Base-by-base conservation (phyloP, 768 basidiomycete species). In the Suillus subaureus region DNA sequence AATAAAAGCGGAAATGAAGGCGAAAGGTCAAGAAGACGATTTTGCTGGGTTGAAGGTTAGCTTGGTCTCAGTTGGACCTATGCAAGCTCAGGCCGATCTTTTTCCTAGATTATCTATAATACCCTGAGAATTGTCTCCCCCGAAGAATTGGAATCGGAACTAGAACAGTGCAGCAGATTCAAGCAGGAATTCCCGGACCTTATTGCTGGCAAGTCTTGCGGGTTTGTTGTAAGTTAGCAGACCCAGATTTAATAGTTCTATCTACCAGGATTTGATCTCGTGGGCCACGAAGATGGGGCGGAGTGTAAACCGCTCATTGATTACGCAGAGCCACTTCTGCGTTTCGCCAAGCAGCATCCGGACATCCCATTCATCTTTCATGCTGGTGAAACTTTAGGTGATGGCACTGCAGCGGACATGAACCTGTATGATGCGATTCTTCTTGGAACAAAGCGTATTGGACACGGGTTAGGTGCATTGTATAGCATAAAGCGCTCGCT, bases 371-470 rank as follows among this genome's bases (percentile, higher is more conserved):
- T 83, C 70, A 71, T 84, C 47, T 81, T 83, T 66, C 83, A 84
- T 60, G 83, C 83, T 0, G 84, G 84, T 9, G 83, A 84, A 70
- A 84, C 83, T 0, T 73, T 82, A 11, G 80, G 81, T 0, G 84
- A 84, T 66, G 83, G 84, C 21, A 75, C 75, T 9, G 64, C 70
- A 16, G 78, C 79, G n/a, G 83, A 85, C 56, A 69, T 79, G 66
- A 84, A 85, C 65, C 67, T 85, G 58, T 83, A 79, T 66, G 84
- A 85, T 66, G 83, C 83, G 1, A 76, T 85, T 42, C 73, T 84
- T 42, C 73, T 85, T 16, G 83, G 81, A 4, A 82, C 83, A 16
- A 83, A 80, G 68, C 77, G 83, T 23, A 85, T 85, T 37, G 84
- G 84, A 2, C 83, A 84, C 65, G 84, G 82, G 81, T 82, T 54